Evolutionary conservation across 768 basidiomycete genomes (phyloP).

Genomic region (Macrolepiota fuliginosa): DNA sequence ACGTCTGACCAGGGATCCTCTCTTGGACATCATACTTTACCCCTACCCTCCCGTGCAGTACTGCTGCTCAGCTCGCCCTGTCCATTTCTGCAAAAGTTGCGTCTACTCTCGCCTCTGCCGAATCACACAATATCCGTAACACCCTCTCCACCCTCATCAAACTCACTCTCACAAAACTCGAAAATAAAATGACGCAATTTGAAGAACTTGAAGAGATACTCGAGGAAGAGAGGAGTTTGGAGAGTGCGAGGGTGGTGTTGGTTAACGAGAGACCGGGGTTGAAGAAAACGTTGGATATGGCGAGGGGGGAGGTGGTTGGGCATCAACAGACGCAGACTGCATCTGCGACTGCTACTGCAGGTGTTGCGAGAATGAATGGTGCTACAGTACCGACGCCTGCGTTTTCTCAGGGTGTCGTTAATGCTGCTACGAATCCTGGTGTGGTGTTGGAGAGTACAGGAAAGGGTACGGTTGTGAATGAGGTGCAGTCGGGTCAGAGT

Average conservation of each 20-base stretch:
- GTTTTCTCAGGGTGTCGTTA: conserved; percentile 17
- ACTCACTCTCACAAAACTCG: conserved; percentile 85
- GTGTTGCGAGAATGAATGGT: too few relatives aligned
- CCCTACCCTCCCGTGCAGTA: too few relatives aligned
- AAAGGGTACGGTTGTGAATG: conserved; percentile 55
- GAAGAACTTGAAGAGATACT: conserved; percentile 96
- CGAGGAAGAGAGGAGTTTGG: conserved; percentile 77
- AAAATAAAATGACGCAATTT: conserved; percentile 93
- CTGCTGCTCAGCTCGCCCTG: too few relatives aligned
- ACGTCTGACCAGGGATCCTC: too few relatives aligned
- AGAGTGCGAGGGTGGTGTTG: conserved; percentile 76
- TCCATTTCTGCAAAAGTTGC: too few relatives aligned
- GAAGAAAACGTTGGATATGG: conserved; percentile 68
- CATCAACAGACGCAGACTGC: conserved; percentile 8
- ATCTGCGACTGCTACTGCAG: too few relatives aligned
- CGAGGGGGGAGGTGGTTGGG: conserved; percentile 52
- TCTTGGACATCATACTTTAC: too few relatives aligned
- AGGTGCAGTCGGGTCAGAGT: conserved; percentile 43
- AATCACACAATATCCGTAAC: too few relatives aligned
- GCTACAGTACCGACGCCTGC: neutral
- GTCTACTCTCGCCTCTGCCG: too few relatives aligned
- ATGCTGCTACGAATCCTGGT: conserved; percentile 26
- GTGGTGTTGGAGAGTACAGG: conserved; percentile 50
- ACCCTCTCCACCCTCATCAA: too few relatives aligned
- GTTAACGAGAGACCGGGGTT: conserved; percentile 75